Conservation (phyloP, 2,329 filamentous ascomycete species). For the Basipetospora chlamydospora region DNA sequence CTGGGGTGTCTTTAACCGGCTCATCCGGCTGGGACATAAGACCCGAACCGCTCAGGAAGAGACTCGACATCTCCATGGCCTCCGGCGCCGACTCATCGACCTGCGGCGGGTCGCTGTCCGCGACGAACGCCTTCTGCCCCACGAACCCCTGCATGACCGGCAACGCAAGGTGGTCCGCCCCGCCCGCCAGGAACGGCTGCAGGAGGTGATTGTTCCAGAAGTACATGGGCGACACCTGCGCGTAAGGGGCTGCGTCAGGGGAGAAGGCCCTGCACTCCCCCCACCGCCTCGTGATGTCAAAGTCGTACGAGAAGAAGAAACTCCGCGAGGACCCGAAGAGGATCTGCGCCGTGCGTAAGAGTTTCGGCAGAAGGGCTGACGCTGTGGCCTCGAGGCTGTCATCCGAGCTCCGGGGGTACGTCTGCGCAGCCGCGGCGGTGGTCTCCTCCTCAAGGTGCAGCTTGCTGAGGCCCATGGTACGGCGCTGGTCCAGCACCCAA, state of each 20-base stretch:
- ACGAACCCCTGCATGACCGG: slow-evolving; percentile 92
- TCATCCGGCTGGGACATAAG: slow-evolving; percentile 7
- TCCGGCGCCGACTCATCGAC: slow-evolving; percentile 28
- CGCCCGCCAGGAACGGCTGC: slow-evolving; percentile 57
- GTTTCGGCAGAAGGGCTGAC: slow-evolving; percentile 57
- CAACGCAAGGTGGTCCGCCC: slow-evolving; percentile 55
- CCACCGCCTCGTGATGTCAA: slow-evolving; percentile 67
- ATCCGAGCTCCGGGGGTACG: slow-evolving; percentile 1
- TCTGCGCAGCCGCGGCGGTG: neutral
- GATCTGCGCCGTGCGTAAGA: slow-evolving; percentile 70
- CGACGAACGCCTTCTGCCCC: slow-evolving; percentile 67
- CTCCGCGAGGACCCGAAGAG: slow-evolving; percentile 70
- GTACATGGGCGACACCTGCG: slow-evolving; percentile 60
- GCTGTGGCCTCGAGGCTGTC: slow-evolving; percentile 8
- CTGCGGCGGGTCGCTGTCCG: slow-evolving; percentile 47
- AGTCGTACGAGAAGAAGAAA: slow-evolving; percentile 92
- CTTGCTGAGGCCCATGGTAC: slow-evolving; percentile 52
- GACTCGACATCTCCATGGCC: slow-evolving; percentile 29
- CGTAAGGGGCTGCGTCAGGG: slow-evolving; percentile 43
- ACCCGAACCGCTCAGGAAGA: slow-evolving; percentile 17
- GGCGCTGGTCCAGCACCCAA: slow-evolving; percentile 59
- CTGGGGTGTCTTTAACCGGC: slow-evolving; percentile 10
- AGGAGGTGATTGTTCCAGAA: slow-evolving; percentile 84
- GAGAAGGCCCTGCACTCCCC: slow-evolving; percentile 15
- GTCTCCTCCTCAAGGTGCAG: slow-evolving; percentile 9